Evolutionary conservation across 768 basidiomycete genomes (phyloP).

Genomic region (Podaxis sp.): DNA sequence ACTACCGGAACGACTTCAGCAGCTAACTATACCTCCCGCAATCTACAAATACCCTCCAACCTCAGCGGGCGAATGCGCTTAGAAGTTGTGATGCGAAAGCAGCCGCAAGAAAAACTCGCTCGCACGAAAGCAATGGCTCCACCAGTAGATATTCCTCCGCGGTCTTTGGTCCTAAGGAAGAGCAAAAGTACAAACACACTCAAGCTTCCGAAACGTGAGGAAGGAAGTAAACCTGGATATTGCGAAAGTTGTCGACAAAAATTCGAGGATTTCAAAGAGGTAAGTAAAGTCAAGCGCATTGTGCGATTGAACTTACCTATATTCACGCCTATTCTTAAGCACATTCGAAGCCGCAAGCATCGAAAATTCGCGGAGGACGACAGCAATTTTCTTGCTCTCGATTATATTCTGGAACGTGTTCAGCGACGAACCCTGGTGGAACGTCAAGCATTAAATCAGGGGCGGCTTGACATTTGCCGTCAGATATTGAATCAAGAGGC

Average conservation of each 20-base stretch:
- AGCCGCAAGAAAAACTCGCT: slow-evolving; percentile 52
- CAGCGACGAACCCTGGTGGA: slow-evolving; percentile 36
- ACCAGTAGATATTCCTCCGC: slow-evolving; percentile 53
- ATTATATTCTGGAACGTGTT: slow-evolving; percentile 66
- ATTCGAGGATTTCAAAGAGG: slow-evolving; percentile 83
- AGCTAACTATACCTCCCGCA: slow-evolving; percentile 41
- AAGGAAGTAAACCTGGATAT: slow-evolving; percentile 90
- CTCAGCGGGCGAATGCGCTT: slow-evolving; percentile 55
- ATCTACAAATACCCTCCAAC: slow-evolving; percentile 45
- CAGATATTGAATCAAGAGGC: slow-evolving; percentile 8
- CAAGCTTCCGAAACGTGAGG: slow-evolving; percentile 71
- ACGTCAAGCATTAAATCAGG: slow-evolving; percentile 20
- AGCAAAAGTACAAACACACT: slow-evolving; percentile 80
- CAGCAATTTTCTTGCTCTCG: slow-evolving; percentile 75
- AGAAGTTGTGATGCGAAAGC: slow-evolving; percentile 42
- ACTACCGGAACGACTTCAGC: slow-evolving; percentile 83
- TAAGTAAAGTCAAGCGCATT: slow-evolving; percentile 49
- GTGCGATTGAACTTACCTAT: not conserved
- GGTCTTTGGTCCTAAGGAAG: slow-evolving; percentile 55
- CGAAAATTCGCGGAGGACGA: slow-evolving; percentile 76
- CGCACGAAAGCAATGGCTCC: slow-evolving; percentile 56
- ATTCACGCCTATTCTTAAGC: slow-evolving; percentile 39
- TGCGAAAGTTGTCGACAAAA: slow-evolving; percentile 94
- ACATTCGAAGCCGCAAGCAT: slow-evolving; percentile 68
- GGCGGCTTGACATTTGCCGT: slow-evolving; percentile 15